Evolutionary conservation across 1,284 basidiomycete genomes (phyloP).

Genomic region (Moesziomyces antarcticus): DNA sequence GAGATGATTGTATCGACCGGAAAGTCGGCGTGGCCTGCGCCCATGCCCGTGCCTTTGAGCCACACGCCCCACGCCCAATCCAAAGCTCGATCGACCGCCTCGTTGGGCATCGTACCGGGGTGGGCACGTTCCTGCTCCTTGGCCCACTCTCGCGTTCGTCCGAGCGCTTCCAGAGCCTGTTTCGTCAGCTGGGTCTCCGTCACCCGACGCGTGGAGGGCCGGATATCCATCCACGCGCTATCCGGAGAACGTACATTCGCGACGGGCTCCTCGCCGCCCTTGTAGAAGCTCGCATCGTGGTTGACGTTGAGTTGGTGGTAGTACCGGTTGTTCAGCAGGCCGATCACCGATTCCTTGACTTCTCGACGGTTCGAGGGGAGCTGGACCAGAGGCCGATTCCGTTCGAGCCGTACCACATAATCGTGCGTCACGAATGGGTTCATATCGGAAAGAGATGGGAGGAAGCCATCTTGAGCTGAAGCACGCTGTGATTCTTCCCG

Average conservation of each 20-base stretch:
- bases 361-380: background rate
- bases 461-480: background rate
- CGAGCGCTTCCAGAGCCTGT: background rate
- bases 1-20: background rate
- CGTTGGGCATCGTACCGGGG: background rate
- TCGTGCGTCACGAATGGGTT: background rate
- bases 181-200: background rate
- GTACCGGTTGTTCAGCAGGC: background rate
- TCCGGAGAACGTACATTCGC: background rate
- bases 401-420: background rate
- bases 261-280: background rate
- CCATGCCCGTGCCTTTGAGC: background rate
- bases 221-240: background rate
- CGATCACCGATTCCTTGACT: background rate
- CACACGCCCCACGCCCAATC: background rate
- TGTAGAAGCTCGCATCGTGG: background rate
- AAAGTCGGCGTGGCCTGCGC: background rate
- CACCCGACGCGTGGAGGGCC: background rate
- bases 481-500: background rate
- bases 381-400: background rate
- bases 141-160: background rate
- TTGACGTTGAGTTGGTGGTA: background rate
- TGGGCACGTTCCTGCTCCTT: background rate
- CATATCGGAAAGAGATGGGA: background rate
- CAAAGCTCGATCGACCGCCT: background rate